A percentile compares a stretch with the other conserved stretches of the same genome.
Evolutionary conservation across 345 rosid species (phyloP).

Genomic region (Brassica napus): DNA sequence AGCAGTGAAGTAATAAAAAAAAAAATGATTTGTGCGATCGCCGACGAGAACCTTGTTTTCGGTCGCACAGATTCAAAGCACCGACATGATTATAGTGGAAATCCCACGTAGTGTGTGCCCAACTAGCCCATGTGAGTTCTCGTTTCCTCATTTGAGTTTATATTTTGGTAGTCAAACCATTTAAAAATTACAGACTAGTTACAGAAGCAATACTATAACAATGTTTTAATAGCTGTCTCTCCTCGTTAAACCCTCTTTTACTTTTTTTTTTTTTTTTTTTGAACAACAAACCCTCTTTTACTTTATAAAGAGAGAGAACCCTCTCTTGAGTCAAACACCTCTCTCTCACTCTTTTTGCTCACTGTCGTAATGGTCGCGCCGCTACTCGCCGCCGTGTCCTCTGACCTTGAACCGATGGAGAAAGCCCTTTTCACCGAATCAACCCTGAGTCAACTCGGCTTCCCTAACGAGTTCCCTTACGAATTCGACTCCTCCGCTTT

Average conservation of each 20-base stretch:
- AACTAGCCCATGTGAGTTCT: background rate
- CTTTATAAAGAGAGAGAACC: conserved; percentile 53
- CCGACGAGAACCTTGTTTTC: background rate
- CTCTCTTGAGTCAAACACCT: conserved; percentile 29
- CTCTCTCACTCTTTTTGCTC: background rate
- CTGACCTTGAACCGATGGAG: conserved; percentile 28
- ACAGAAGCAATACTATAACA: background rate
- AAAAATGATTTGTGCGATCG: background rate
- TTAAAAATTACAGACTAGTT: background rate
- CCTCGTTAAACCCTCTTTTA: conserved; percentile 35
- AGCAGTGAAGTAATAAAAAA: background rate
- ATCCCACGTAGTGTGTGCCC: conserved; percentile 6
- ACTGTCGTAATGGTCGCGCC: conserved; percentile 37
- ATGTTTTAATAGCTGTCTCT: conserved; percentile 41
- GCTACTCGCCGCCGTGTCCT: conserved; percentile 37
- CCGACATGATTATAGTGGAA: background rate
- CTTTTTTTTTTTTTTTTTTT: conserved; percentile 41
- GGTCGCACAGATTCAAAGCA: conserved; percentile 4
- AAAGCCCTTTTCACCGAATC: background rate
- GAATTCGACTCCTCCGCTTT: conserved; percentile 55
- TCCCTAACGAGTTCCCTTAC: conserved; percentile 68
- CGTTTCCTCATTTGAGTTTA: conserved; percentile 21
- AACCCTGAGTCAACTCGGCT: conserved; percentile 27
- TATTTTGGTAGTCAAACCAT: conserved; percentile 11
- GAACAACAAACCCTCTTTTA: conserved; percentile 42